These are phyloP conservation scores for Talaromyces thailandensis DNA, from an alignment of 495 filamentous ascomycete species.

Conservation along the genomic window DNA sequence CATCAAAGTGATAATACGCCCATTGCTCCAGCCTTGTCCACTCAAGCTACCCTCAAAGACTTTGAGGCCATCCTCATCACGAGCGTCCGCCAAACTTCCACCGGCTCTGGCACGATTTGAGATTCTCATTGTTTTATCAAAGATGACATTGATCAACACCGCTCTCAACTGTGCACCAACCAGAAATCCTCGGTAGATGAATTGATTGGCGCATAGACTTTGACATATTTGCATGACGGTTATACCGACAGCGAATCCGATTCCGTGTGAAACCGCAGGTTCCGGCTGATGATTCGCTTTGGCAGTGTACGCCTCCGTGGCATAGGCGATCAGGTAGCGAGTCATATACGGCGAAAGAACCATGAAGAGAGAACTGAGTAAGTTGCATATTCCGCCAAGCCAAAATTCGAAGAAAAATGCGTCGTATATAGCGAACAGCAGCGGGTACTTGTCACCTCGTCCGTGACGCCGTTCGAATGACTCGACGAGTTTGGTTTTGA, in stretches of 20 bases:
- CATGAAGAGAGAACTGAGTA: conserved; percentile 60
- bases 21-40: conserved; percentile 72
- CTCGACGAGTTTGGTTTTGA: conserved; percentile 53
- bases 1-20: conserved; percentile 85
- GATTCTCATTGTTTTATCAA: conserved; percentile 74
- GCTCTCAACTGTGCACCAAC: conserved; percentile 69
- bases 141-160: conserved; percentile 65
- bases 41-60: conserved; percentile 33
- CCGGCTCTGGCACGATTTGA: conserved; percentile 72
- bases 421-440: conserved; percentile 77
- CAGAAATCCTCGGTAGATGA: conserved; percentile 73
- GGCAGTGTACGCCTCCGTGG: conserved; percentile 65
- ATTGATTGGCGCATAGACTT: conserved; percentile 68
- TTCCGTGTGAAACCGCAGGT: conserved; percentile 55
- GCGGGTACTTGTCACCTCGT: conserved; percentile 61
- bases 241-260: conserved; percentile 70
- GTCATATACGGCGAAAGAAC: conserved; percentile 67
- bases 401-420: conserved; percentile 81
- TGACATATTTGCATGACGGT: conserved; percentile 66
- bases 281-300: conserved; percentile 31
- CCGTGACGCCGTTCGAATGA: conserved; percentile 59
- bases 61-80: conserved; percentile 27
- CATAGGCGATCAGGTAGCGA: conserved; percentile 70
- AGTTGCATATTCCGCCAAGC: conserved; percentile 66
- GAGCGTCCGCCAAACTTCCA: conserved; percentile 37